These are phyloP conservation scores for Allium sativum DNA, from an alignment of 106 monocot species.

Conservation along the genomic window DNA sequence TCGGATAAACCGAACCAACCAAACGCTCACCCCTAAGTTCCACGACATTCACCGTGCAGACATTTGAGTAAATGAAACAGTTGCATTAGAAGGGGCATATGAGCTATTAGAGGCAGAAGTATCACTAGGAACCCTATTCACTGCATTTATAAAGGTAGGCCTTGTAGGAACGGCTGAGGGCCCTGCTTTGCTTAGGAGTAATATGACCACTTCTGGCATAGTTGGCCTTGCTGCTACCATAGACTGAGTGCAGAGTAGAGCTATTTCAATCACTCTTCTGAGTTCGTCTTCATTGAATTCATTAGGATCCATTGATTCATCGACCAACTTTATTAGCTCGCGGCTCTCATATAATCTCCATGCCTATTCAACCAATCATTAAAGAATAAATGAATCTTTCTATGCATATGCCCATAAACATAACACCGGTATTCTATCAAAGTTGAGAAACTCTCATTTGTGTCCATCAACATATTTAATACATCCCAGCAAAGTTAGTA, in stretches of 20 bases:
- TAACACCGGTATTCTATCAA: no score
- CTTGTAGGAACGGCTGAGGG: conserved; percentile 20
- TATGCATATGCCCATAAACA: no score
- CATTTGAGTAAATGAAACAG: conserved; percentile 29
- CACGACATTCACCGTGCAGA: conserved; percentile 53
- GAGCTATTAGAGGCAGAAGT: conserved; percentile 23
- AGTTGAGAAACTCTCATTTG: no score
- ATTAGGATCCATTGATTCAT: conserved; percentile 25
- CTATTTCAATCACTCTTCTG: conserved; percentile 36
- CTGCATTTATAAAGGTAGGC: conserved; percentile 44
- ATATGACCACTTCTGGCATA: conserved; percentile 50
- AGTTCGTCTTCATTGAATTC: conserved; percentile 29
- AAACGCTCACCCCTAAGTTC: no score
- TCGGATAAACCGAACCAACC: no score
- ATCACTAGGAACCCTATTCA: conserved; percentile 19
- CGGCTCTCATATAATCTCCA: conserved; percentile 50
- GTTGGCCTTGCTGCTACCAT: conserved; percentile 45
- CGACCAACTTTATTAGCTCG: conserved; percentile 24
- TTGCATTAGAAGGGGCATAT: conserved; percentile 34
- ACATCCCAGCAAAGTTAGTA: no score
- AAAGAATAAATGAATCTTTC: no score
- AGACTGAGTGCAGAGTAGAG: conserved; percentile 63
- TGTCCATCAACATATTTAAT: no score
- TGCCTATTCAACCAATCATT: no score
- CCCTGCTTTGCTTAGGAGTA: conserved; percentile 32